Percentiles rank a stretch among this genome's conserved stretches.
phyloP scores from a whole-genome alignment of 306 rosid species.

The Cicer cuneatum region DNA sequence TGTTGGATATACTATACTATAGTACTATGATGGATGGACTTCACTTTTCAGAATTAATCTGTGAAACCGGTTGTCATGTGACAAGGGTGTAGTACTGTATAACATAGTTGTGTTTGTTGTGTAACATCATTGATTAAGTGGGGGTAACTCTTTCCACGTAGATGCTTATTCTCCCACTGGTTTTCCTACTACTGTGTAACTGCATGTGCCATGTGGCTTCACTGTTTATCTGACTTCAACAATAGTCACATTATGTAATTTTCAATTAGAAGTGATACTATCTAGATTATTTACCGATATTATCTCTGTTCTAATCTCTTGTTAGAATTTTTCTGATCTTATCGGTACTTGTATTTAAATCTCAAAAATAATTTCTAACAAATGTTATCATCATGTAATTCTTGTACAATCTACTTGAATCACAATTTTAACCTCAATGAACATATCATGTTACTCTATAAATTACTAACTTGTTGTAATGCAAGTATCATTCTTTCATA shows the following conservation, averaged over 20 bases:
- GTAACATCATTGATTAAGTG: conserved; percentile 29
- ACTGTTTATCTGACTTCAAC: conserved; percentile 5
- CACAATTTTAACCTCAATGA: too few species aligned
- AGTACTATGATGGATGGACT: conserved; percentile 6
- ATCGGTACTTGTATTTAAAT: too few species aligned
- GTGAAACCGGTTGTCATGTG: too few species aligned
- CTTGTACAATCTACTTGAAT: too few species aligned
- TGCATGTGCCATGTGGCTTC: conserved; percentile 24
- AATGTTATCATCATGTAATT: too few species aligned
- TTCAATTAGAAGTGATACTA: neutral
- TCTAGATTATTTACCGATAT: neutral
- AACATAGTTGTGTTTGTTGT: conserved; percentile 32
- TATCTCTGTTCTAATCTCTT: neutral
- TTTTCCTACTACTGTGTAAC: conserved; percentile 6
- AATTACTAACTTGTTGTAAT: too few species aligned
- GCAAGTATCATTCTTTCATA: too few species aligned
- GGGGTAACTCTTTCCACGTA: conserved; percentile 26
- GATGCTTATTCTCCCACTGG: neutral
- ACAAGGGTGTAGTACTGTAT: neutral
- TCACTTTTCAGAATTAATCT: conserved; percentile 23
- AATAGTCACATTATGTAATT: neutral
- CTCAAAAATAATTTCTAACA: too few species aligned
- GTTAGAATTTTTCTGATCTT: too few species aligned
- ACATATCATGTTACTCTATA: too few species aligned
- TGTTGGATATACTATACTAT: conserved; percentile 8